A percentile compares a stretch with the other conserved stretches of the same genome.
phyloP scores from a whole-genome alignment of 2,329 filamentous ascomycete genomes.

The Aaosphaeria arxii region DNA sequence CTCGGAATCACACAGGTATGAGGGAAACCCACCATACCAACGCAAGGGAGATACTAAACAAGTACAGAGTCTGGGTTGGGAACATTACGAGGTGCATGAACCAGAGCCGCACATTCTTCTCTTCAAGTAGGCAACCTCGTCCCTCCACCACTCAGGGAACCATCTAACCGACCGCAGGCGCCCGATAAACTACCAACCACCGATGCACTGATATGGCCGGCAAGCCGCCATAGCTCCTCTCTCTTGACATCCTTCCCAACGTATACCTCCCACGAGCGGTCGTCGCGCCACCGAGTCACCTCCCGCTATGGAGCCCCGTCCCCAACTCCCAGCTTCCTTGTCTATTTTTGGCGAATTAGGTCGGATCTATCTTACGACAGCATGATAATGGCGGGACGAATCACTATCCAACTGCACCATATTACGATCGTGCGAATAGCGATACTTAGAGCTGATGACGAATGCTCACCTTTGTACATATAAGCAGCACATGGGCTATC shows the following conservation, averaged over 20 bases:
- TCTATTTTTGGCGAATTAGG: conserved; percentile 31
- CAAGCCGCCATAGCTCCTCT: background rate
- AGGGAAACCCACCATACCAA: background rate
- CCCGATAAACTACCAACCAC: conserved; percentile 80
- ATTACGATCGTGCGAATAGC: conserved; percentile 14
- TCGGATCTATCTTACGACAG: conserved; percentile 32
- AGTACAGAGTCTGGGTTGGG: conserved; percentile 91
- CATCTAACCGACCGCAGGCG: conserved; percentile 52
- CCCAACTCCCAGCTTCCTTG: conserved; percentile 15
- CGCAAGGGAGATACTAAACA: background rate
- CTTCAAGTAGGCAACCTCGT: conserved; percentile 79
- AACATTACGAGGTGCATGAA: conserved; percentile 98
- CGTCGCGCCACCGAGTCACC: conserved; percentile 6
- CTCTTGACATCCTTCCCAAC: conserved; percentile 3
- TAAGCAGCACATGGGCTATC: conserved; percentile 10
- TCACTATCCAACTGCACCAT: conserved; percentile 14
- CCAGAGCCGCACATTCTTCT: conserved; percentile 97
- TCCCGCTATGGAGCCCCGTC: conserved; percentile 1
- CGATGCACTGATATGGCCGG: conserved; percentile 39
- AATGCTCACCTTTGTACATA: conserved; percentile 32
- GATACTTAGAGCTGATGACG: conserved; percentile 10
- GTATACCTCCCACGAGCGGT: conserved; percentile 3
- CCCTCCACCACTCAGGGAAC: background rate
- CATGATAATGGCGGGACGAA: conserved; percentile 36
- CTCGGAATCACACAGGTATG: conserved; percentile 93